Evolutionary conservation across 768 basidiomycete species (phyloP).

Genomic region (Pholiota conissans): DNA sequence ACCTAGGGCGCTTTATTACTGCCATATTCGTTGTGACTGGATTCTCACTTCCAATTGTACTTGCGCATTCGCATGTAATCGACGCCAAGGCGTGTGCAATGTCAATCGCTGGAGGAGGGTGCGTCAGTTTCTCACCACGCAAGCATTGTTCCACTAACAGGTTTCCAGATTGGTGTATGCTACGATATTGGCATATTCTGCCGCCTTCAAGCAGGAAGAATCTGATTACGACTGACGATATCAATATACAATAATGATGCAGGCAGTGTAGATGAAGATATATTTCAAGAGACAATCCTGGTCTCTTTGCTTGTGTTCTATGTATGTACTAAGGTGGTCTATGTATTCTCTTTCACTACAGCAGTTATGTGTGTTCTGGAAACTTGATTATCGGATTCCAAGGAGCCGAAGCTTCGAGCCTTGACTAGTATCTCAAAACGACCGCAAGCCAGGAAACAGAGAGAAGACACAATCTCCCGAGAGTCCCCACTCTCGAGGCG

Average conservation of each 20-base stretch:
- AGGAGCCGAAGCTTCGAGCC: slow-evolving; percentile 34
- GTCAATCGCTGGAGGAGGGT: slow-evolving; percentile 94
- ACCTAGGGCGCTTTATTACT: slow-evolving; percentile 95
- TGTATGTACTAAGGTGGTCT: not conserved
- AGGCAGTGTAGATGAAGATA: not conserved
- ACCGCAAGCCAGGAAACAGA: slow-evolving; percentile 77
- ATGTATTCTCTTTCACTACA: slow-evolving; percentile 14
- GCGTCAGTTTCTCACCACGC: slow-evolving; percentile 29
- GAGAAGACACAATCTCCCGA: slow-evolving; percentile 48
- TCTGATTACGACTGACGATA: slow-evolving; percentile 72
- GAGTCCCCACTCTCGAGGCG: slow-evolving; percentile 56
- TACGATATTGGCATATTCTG: slow-evolving; percentile 86
- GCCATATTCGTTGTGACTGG: slow-evolving; percentile 89
- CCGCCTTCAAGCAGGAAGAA: slow-evolving; percentile 77
- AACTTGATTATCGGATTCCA: slow-evolving; percentile 28
- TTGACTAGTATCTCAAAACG: slow-evolving; percentile 54
- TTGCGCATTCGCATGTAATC: slow-evolving; percentile 91
- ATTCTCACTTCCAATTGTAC: slow-evolving; percentile 87
- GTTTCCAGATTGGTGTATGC: slow-evolving; percentile 74
- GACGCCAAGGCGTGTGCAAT: slow-evolving; percentile 82
- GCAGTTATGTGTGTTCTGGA: slow-evolving; percentile 45
- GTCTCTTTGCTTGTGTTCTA: not conserved
- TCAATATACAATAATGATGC: slow-evolving; percentile 7
- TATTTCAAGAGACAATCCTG: not conserved
- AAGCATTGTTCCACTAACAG: slow-evolving; percentile 3